Evolutionary conservation across 441 rosid genomes (phyloP).

Genomic region (Raphanus hybrid): DNA sequence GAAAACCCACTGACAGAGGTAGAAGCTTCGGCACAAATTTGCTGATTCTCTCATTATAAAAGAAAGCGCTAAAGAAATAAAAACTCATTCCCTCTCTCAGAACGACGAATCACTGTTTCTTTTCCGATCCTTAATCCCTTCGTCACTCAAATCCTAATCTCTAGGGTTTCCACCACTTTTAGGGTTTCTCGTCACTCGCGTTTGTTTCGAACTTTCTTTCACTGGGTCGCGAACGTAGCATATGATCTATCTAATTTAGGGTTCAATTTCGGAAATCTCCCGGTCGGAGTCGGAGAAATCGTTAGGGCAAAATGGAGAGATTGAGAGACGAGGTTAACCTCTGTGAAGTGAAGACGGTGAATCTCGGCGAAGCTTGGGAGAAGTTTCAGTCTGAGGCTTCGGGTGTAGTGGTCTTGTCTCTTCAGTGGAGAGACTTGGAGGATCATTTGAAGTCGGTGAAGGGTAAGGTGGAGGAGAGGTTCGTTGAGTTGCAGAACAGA

Average conservation of each 20-base stretch:
- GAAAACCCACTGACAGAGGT: not conserved
- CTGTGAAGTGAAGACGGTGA: conserved; percentile 37
- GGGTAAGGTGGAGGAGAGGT: conserved; percentile 30
- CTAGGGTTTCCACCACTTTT: not conserved
- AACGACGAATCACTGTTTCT: not conserved
- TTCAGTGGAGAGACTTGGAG: conserved; percentile 57
- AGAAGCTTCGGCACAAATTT: not conserved
- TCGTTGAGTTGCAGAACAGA: conserved; percentile 8
- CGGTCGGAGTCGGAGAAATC: not conserved
- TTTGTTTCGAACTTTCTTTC: too few species aligned
- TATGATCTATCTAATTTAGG: too few species aligned
- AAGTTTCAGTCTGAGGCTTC: conserved; percentile 39
- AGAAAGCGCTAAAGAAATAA: not conserved
- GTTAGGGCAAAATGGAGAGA: conserved; percentile 21
- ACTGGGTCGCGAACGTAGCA: too few species aligned
- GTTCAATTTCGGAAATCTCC: too few species aligned
- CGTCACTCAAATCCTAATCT: not conserved
- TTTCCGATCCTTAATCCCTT: not conserved
- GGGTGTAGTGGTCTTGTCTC: conserved; percentile 45
- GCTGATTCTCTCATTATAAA: not conserved
- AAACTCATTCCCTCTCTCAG: not conserved
- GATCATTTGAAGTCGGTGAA: conserved; percentile 32
- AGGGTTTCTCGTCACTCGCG: not conserved
- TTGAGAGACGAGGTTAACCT: conserved; percentile 14
- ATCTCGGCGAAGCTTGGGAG: conserved; percentile 35